Base-by-base conservation (phyloP, 2,329 filamentous ascomycete genomes). In the Fusarium sp. region DNA sequence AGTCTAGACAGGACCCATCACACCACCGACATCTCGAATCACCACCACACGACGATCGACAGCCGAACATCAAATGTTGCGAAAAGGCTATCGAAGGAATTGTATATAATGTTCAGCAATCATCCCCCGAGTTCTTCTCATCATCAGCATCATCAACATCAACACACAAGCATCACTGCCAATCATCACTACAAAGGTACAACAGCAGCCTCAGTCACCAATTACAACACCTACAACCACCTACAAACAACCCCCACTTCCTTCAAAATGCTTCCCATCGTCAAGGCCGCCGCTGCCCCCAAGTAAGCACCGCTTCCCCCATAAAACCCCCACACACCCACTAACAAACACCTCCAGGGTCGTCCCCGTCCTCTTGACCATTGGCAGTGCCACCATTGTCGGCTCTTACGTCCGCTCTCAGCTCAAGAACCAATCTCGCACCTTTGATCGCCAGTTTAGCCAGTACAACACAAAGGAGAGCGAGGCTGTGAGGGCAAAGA, bases 401-500 rank as follows among this genome's bases (percentile, higher is more conserved):
- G 65, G 54, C 1, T 54, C 66, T 12, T 74, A 66, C 60, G 56
- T 78, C 32, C 70, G 62, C 9, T 62, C 66, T n/a, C 71, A 75
- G 20, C 70, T 78, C 35, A 62, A 50, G 52, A 63, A 63, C 38
- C 68, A 70, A n/a, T 69, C 76, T 30, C 37, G 70, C 25, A 69
- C 64, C 2, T 77, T 78, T 50, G 76, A 78, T 40, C 69, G 75
- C 57, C 73, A 68, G 15, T 78, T 78, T n/a, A 66, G 61, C 35
- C 68, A 74, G 35, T 78, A 78, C 59, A 78, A 76, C 22, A 78
- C 47, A 35, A 33, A 47, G 15, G 47, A 73, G 50, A 78, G 76
- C 25, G 76, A 77, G 33, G 69, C 76, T 47, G 76, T 66, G 57
- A 52, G 76, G 11, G 25, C 25, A 14, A 56, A 62, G 9, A 47